Base-by-base conservation (phyloP, 2,329 filamentous ascomycete species). In the Pyrenochaeta sp. region DNA sequence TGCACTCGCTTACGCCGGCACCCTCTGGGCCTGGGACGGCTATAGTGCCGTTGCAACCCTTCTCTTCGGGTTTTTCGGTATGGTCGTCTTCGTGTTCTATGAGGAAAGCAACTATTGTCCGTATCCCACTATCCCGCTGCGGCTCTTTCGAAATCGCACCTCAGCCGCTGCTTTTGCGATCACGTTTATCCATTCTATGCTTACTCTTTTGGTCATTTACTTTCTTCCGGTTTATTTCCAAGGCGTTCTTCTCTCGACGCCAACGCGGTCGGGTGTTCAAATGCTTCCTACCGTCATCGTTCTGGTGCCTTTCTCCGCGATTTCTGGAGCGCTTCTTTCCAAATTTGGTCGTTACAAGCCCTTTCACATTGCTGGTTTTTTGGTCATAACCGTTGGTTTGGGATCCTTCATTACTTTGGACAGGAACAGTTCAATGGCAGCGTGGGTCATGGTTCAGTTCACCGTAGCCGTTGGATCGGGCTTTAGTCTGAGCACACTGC, bases 161-260 rank as follows among this genome's bases (percentile, higher is more conserved):
- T 47, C 56, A 0, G 45, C 61, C 0, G 61, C 73, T 11, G 64
- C 64, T 0, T 76, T 74, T 44, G 45, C 70, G 3, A 54, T 73
- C 10, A 76, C 72, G 1, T 78, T 81, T 46, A 45, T 81, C 1
- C 69, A 78, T 35, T 67, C 69, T 3, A 51, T 79, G 4, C 59
- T 78, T 7, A 49, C 69, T 4, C 73, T 73, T 41, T 78, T 76
- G 71, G 51, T 66, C 7, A 57, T 74, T 23, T 78, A 74, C 64
- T 81, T 80, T 57, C 49, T 81, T 1, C 78, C 81, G 0, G 60
- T 82, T 7, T 83, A 80, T 58, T 81, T 82, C 60, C 78, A 82
- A 48, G 72, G 69, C 0, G 77, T 82, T 0, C 64, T 68, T 4
- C 43, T 64, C 1, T 68, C 71, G 4, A 64, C 68, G 0, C 74